These are phyloP conservation scores for Hygrophila difformis DNA, from an alignment of 257 asterid genomes.

Conservation along the genomic window DNA sequence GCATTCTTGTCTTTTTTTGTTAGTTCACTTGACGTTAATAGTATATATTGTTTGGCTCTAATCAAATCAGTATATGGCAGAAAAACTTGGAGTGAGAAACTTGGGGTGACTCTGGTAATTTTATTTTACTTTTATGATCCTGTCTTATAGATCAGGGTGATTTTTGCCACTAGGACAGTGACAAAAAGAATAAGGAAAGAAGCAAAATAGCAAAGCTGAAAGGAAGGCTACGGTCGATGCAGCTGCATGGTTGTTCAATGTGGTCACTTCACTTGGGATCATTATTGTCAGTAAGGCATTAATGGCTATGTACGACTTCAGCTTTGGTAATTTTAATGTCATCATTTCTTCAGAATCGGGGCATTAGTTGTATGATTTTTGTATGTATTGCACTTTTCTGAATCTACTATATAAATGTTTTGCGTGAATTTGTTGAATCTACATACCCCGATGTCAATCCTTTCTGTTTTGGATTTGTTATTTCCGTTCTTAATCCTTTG, in stretches of 20 bases:
- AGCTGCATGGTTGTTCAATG: slow-evolving; percentile 91
- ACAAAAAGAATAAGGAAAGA: slow-evolving; percentile 15
- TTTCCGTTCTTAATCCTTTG: too few species aligned
- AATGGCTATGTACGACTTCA: slow-evolving; percentile 92
- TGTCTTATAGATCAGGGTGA: slow-evolving; percentile 48
- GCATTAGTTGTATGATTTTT: slow-evolving; percentile 1
- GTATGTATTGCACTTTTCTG: not conserved
- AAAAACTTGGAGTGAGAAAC: slow-evolving; percentile 14
- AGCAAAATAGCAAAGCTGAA: slow-evolving; percentile 79
- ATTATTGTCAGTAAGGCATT: too few species aligned
- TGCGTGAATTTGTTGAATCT: slow-evolving; percentile 2
- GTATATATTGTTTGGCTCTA: not conserved
- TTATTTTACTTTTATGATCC: too few species aligned
- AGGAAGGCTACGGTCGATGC: slow-evolving; percentile 86
- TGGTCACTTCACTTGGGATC: too few species aligned
- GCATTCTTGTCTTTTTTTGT: not conserved
- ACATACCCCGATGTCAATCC: too few species aligned
- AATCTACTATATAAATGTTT: slow-evolving; percentile 4
- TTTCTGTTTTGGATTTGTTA: too few species aligned
- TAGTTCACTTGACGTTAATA: too few species aligned
- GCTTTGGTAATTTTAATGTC: slow-evolving; percentile 63
- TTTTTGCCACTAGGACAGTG: slow-evolving; percentile 23
- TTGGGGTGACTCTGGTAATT: slow-evolving; percentile 33
- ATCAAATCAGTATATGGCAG: slow-evolving; percentile 12
- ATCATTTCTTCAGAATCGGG: slow-evolving; percentile 6